phyloP scores from a whole-genome alignment of 371 early-diverging fungal species.

The Mortierella sp. region DNA sequence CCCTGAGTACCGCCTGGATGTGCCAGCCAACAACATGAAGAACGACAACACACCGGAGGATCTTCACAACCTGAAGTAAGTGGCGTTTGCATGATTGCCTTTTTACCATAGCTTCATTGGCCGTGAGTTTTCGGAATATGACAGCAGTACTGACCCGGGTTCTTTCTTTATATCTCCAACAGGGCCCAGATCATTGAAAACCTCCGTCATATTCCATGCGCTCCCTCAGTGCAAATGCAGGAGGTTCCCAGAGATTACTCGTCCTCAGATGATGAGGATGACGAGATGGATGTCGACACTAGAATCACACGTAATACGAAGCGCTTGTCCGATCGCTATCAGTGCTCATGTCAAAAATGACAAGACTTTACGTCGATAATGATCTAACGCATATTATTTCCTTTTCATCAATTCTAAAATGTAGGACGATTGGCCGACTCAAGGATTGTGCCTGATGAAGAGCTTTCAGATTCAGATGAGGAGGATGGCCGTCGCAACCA shows the following conservation, averaged over 20 bases:
- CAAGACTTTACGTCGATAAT: not conserved
- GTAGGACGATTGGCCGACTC: slow-evolving; percentile 68
- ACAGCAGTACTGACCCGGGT: not conserved
- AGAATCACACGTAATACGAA: slow-evolving; percentile 67
- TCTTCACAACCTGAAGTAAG: slow-evolving; percentile 86
- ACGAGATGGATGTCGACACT: slow-evolving; percentile 61
- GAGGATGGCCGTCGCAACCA: slow-evolving; percentile 62
- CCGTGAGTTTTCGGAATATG: not conserved
- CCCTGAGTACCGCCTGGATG: slow-evolving; percentile 95
- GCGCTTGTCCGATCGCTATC: not conserved
- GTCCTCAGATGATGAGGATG: slow-evolving; percentile 62
- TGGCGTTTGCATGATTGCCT: not conserved
- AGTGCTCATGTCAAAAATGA: not conserved
- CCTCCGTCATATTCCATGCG: slow-evolving; percentile 87
- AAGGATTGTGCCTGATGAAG: slow-evolving; percentile 68
- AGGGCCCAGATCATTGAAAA: slow-evolving; percentile 88
- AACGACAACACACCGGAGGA: slow-evolving; percentile 95
- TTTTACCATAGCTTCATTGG: not conserved
- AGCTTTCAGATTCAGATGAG: slow-evolving; percentile 79
- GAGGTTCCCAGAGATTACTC: slow-evolving; percentile 68
- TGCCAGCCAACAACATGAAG: slow-evolving; percentile 96
- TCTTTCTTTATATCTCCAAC: not conserved
- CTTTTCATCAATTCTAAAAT: not conserved
- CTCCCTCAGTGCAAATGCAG: slow-evolving; percentile 97
- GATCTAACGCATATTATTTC: not conserved